phyloP scores from a whole-genome alignment of 202 grass and related monocot species.

The Brachypodium distachyon region DNA sequence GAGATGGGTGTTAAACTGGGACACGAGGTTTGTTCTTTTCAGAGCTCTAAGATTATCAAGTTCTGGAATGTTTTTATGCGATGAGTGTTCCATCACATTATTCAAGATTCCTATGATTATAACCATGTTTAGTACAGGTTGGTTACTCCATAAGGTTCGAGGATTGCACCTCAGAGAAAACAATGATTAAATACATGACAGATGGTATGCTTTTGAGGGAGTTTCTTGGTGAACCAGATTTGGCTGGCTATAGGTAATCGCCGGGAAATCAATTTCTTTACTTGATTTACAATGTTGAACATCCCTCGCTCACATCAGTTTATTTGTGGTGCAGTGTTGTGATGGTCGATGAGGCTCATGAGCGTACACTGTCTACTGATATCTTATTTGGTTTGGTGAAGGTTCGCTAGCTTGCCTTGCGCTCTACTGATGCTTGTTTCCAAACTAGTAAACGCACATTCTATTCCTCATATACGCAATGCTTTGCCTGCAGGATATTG shows the following conservation, averaged over 20 bases:
- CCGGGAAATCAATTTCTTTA: neutral
- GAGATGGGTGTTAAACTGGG: conserved; percentile 96
- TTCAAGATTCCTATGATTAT: conserved; percentile 1
- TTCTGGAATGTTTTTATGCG: conserved; percentile 1
- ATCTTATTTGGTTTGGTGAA: conserved; percentile 95
- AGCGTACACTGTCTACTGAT: conserved; percentile 87
- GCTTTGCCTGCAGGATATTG: conserved; percentile 59
- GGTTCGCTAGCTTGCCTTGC: conserved; percentile 24
- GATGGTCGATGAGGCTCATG: conserved; percentile 98
- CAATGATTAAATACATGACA: conserved; percentile 92
- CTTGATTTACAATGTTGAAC: conserved; percentile 3
- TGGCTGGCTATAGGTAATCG: conserved; percentile 78
- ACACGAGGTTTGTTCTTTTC: conserved; percentile 64
- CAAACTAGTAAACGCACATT: neutral
- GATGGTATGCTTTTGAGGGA: conserved; percentile 92
- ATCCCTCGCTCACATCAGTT: conserved; percentile 16
- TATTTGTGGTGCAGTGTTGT: conserved; percentile 54
- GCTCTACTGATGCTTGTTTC: conserved; percentile 6
- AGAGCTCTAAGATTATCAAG: neutral
- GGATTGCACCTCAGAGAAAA: conserved; percentile 98
- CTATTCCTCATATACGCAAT: neutral
- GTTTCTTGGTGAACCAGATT: conserved; percentile 91
- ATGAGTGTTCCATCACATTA: conserved; percentile 11
- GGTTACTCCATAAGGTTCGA: conserved; percentile 98
- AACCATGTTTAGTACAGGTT: conserved; percentile 44